These are phyloP conservation scores for Taiozyma sp. DNA, from an alignment of 1,139 yeast species.

Conservation along the genomic window DNA sequence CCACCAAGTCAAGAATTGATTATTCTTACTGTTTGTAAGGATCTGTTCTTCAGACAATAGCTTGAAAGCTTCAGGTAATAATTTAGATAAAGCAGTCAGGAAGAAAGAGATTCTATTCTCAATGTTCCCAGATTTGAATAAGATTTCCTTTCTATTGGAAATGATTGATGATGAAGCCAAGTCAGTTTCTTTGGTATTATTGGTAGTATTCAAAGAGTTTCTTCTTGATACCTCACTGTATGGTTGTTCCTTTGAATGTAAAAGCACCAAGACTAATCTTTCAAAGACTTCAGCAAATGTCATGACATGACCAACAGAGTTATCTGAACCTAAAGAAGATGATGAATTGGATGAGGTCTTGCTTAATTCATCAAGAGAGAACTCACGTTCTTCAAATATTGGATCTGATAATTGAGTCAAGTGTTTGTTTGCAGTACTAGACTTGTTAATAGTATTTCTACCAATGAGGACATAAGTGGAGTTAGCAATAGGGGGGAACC, in stretches of 20 bases:
- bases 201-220: constrained; percentile 3
- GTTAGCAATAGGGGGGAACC: constrained; percentile 54
- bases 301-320: constrained; percentile 25
- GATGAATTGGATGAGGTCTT: constrained; percentile 4
- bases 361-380: constrained; percentile 9
- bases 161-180: constrained; percentile 10
- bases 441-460: constrained; percentile 22
- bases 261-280: constrained; percentile 64
- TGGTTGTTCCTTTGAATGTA: constrained; percentile 57
- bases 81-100: constrained; percentile 55
- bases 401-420: constrained; percentile 14
- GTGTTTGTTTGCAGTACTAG: constrained; percentile 15
- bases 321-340: constrained; percentile 1
- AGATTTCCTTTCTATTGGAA: constrained; percentile 16
- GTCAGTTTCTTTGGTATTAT: constrained; percentile 2
- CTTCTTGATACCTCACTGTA: constrained; percentile 7
- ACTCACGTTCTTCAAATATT: constrained; percentile 6
- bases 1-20: constrained; percentile 96
- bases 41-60: constrained; percentile 80
- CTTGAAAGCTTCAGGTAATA: constrained; percentile 70
- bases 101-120: constrained; percentile 71
- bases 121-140: constrained; percentile 41
- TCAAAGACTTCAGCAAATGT: constrained; percentile 68
- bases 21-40: constrained; percentile 57
- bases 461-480: constrained; percentile 35